Evolutionary conservation across 805 yeast genomes (phyloP), one percentile per base, ranked within the genome.

Genomic region (Pachysolen tannophilus): DNA sequence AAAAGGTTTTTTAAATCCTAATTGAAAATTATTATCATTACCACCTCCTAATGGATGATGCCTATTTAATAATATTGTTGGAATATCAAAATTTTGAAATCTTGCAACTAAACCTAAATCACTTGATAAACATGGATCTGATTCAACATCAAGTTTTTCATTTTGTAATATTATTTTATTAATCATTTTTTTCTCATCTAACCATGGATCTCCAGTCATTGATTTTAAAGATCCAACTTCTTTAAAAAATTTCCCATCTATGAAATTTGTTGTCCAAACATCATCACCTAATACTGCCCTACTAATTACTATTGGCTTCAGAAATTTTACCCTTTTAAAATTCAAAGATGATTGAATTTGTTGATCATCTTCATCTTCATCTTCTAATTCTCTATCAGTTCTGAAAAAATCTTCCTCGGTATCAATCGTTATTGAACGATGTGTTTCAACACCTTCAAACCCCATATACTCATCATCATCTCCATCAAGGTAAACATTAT

Each of bases 181-280:
- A 0, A 47, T 27, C 24, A 48, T 48, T 18, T 47, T 38, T 8
- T 53, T 52, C 30, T 69, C 66, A 21, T 59, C 52, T 1, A 58
- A 37, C 40, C 48, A 44, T 3, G 52, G 48, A 36, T 75, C 72
- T 2, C 80, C 81, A 2, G 65, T 57, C 34, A 75, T 56, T 9
- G 66, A 67, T n/a, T 55, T 48, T 2, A 75, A 40, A 5, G 71
- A 61, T 25, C 55, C 49, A 5, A 78, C 84, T n/a, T 56, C 55
- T 37, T 64, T 60, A 55, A 79, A 78, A 36, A 50, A 60, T 4
- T 43, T 43, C 2, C 58, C 49, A 15, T 55, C 51, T 1, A 77
- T 49, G 8, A 60, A 60, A 32, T 56, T 59, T 6, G 65, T 53
- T 0, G 79, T 65, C 84, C 85, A 78, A 20, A 67, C 73, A 37